A percentile compares a stretch with the other conserved stretches of the same genome.
Evolutionary conservation across 495 filamentous ascomycete genomes (phyloP).

Genomic region (Penicillium maclennaniae): DNA sequence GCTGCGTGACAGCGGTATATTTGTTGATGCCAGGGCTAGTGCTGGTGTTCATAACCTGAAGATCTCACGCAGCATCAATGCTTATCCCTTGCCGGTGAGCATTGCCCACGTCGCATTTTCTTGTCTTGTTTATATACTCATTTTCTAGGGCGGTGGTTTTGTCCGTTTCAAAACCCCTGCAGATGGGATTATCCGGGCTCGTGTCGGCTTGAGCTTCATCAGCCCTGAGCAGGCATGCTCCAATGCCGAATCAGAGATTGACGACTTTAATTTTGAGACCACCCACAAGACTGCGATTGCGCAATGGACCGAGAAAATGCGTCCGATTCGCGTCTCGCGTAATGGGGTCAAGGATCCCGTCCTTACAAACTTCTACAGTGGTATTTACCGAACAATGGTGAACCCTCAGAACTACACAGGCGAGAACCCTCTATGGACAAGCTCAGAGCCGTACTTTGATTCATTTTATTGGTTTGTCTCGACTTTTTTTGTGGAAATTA

Average conservation of each 20-base stretch:
- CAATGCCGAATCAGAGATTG: slow-evolving; percentile 59
- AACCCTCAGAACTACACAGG: slow-evolving; percentile 72
- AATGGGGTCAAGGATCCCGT: slow-evolving; percentile 52
- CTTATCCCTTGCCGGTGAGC: slow-evolving; percentile 59
- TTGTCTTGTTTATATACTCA: background rate
- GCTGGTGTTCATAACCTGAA: slow-evolving; percentile 51
- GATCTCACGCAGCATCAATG: slow-evolving; percentile 66
- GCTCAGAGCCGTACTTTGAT: slow-evolving; percentile 60
- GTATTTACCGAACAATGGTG: slow-evolving; percentile 55
- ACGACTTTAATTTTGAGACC: slow-evolving; percentile 43
- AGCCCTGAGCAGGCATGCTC: slow-evolving; percentile 59
- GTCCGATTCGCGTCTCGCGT: slow-evolving; percentile 44
- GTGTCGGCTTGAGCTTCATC: slow-evolving; percentile 70
- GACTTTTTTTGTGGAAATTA: background rate
- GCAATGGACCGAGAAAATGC: slow-evolving; percentile 52
- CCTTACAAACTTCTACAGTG: slow-evolving; percentile 56
- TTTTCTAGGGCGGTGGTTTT: slow-evolving; percentile 57
- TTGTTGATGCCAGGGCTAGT: slow-evolving; percentile 41
- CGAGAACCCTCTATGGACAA: slow-evolving; percentile 68
- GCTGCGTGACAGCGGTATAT: slow-evolving; percentile 40
- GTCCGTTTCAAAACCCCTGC: slow-evolving; percentile 49
- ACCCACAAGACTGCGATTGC: slow-evolving; percentile 40
- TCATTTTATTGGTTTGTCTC: slow-evolving; percentile 50
- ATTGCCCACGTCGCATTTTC: background rate
- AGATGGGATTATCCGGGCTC: slow-evolving; percentile 49